phyloP scores from a whole-genome alignment of 1,284 basidiomycete species.

The Ceratobasidium theobromae region DNA sequence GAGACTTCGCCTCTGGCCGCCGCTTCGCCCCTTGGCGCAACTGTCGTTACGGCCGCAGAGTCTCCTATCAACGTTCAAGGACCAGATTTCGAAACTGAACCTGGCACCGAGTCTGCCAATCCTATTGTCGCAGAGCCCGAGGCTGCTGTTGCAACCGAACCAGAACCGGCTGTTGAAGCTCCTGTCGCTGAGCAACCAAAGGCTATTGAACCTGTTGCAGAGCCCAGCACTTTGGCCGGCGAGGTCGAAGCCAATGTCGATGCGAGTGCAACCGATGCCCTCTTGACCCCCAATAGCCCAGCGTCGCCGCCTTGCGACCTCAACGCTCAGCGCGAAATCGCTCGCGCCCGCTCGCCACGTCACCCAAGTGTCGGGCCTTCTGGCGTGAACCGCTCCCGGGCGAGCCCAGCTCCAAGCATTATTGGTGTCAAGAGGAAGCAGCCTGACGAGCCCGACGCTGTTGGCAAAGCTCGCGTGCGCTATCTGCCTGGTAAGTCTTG shows the following conservation, averaged over 20 bases:
- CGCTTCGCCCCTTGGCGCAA: neutral
- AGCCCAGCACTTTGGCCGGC: neutral
- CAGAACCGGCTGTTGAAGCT: neutral
- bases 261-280: neutral
- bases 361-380: conserved; percentile 14
- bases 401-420: conserved; percentile 26
- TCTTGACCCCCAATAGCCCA: conserved; percentile 30
- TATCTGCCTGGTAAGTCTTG: conserved; percentile 29
- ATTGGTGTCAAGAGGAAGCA: conserved; percentile 32
- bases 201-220: neutral
- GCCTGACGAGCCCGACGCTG: conserved; percentile 11
- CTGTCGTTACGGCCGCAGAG: too few species aligned
- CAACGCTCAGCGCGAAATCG: conserved; percentile 20
- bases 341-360: conserved; percentile 20
- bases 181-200: neutral
- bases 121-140: conserved; percentile 12
- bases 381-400: neutral
- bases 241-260: neutral
- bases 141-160: neutral
- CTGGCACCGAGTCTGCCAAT: neutral
- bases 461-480: conserved; percentile 6
- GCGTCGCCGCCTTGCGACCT: conserved; percentile 22
- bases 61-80: too few species aligned
- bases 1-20: conserved; percentile 1
- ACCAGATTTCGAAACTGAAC: neutral